Evolutionary conservation across 2,329 filamentous ascomycete genomes (phyloP), one percentile per base, ranked within the genome.

Genomic region (Piedraia hortae): DNA sequence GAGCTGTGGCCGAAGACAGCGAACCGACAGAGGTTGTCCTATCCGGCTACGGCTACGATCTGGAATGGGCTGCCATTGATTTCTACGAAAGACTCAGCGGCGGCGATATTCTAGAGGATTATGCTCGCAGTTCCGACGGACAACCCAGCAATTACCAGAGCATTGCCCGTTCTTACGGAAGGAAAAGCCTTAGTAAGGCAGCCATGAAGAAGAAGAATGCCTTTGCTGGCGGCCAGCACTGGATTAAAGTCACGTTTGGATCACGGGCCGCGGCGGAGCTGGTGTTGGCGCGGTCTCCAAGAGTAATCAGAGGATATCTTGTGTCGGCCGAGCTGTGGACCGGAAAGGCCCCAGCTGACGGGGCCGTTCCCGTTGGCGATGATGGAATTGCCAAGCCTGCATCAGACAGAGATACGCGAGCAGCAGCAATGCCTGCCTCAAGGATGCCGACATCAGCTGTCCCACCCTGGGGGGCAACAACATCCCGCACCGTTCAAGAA

Each of bases 71-170:
- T 13, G 78, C 78, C 15, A 68, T 93, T 34, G 66, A 72, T 33
- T 74, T 75, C 47, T 93, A 72, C 48, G 82, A 91, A 50, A 62
- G 68, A 28, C 65, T 89, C 18, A 82, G 74, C 4, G 46, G 49
- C 14, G 80, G 80, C 12, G 51, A 63, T 30, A 75, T 91, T 41
- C 80, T 80, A 45, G 82, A 93, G 48, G 80, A 91, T 47, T 93
- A 93, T 45, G 65, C 78, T 5, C 67, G 82, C 29, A 67, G 73
- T 31, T 70, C 82, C n/a, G 72, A 74, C 3, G 55, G 63, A 25
- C 58, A 66, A 29, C n/a, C n/a, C n/a, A 60, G 70, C 26, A 23
- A 22, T 1, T 82, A 71, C 50, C 71, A 74, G 28, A 60, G 70
- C 30, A 20, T 22, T n/a, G 68, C 77, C 34, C 62, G 71, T 22